Evolutionary conservation across 352 stramenopile genomes (phyloP), one percentile per base, ranked within the genome.

Genomic region (Thraustotheca clavata): DNA sequence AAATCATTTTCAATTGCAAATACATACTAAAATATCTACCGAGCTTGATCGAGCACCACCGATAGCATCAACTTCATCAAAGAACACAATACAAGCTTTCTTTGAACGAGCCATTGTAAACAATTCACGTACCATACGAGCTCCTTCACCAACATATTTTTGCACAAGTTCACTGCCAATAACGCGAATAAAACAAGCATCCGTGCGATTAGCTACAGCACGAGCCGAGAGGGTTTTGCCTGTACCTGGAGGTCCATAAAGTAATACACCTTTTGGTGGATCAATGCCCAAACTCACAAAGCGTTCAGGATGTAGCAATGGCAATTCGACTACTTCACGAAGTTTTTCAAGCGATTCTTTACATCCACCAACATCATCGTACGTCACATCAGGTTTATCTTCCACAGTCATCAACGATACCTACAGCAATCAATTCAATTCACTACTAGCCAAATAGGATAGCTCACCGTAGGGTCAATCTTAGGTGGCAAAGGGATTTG

Each of bases 321-420:
- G 97, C 43, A 98, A 87, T 75, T 99, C 97, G 41, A 99, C 86
- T 27, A 99, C 97, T 74, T 99, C 97, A 36, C 96, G 80, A 8
- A 99, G 83, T 75, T 99, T 99, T 74, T 99, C 94, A 50, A 99
- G 87, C 36, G 95, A 92, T 39, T 99, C 96, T 70, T 98, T 99
- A 34, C 87, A 89, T n/a, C 97, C 97, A 35, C 97, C 97, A 0
- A 99, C 96, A 76, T 99, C 97, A 73, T 99, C 96, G 80, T 99
- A 99, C 4, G 97, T 99, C 12, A 99, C 96, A 81, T 99, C 97
- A 6, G 97, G 97, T 76, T 99, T 99, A 71, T 99, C 97, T 76
- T 99, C 97, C 18, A 99, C 97, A 12, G 96, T 99, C 96, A 59
- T 69, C 22, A 57, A 18, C 9, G 16, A 55, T 12, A 49, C 36